phyloP scores from a whole-genome alignment of 2,329 filamentous ascomycete genomes.

The Xylaria sp. region DNA sequence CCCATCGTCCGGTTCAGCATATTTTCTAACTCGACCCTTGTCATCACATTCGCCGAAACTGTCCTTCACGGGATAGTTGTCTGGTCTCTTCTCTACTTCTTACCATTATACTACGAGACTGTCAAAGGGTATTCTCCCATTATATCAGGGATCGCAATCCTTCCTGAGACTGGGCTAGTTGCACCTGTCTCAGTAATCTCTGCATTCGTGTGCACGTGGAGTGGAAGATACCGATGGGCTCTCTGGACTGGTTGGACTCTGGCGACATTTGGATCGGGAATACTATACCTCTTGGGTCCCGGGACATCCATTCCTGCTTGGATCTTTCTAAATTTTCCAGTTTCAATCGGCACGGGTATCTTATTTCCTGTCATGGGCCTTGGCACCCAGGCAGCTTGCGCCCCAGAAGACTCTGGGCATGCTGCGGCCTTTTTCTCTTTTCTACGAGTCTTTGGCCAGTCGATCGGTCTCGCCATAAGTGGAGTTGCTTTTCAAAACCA shows the following conservation, averaged over 20 bases:
- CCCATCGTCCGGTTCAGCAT: no score
- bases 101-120: not conserved
- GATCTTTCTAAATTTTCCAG: not conserved
- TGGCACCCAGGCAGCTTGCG: not conserved
- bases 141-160: not conserved
- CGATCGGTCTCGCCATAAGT: slow-evolving; percentile 68
- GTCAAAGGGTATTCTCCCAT: not conserved
- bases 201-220: not conserved
- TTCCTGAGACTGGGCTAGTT: not conserved
- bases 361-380: not conserved
- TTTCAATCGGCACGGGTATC: not conserved
- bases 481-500: slow-evolving; percentile 74
- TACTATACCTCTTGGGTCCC: not conserved
- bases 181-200: not conserved
- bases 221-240: not conserved
- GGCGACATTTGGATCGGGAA: not conserved
- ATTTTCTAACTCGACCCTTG: no score
- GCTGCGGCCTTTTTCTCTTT: slow-evolving; percentile 47
- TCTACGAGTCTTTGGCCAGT: slow-evolving; percentile 68
- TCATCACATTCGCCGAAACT: no score
- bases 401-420: not conserved
- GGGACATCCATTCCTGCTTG: not conserved
- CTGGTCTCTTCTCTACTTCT: not conserved
- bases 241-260: not conserved
- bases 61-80: no score